A percentile compares a stretch with the other conserved stretches of the same genome.
These are phyloP conservation scores for Ascodesmis nigricans DNA, from an alignment of 495 filamentous ascomycete genomes.

Conservation along the genomic window DNA sequence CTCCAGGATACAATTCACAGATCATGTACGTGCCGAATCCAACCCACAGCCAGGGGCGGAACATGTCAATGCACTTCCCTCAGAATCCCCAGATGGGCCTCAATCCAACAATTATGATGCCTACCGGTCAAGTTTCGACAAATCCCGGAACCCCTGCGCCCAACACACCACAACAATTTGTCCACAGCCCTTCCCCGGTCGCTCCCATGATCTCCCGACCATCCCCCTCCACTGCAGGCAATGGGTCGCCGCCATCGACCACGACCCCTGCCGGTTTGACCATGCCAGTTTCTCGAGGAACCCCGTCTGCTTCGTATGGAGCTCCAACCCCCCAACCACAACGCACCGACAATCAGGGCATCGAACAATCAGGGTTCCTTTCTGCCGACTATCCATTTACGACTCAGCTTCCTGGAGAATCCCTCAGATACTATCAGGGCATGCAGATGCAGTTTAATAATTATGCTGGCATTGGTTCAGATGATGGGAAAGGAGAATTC, in stretches of 20 bases:
- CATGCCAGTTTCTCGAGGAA: too few relatives aligned
- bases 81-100: slow-evolving; percentile 4
- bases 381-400: slow-evolving; percentile 1
- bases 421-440: too few relatives aligned
- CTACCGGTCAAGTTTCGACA: not conserved
- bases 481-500: too few relatives aligned
- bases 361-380: not conserved
- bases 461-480: too few relatives aligned
- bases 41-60: slow-evolving; percentile 18
- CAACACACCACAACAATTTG: not conserved
- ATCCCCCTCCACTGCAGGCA: too few relatives aligned
- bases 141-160: not conserved
- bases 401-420: slow-evolving; percentile 3
- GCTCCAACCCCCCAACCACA: too few relatives aligned
- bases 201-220: not conserved
- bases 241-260: too few relatives aligned
- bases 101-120: not conserved
- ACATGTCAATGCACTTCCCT: slow-evolving; percentile 20
- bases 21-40: slow-evolving; percentile 9
- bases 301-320: too few relatives aligned
- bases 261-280: too few relatives aligned
- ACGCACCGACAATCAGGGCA: too few relatives aligned
- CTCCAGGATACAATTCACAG: slow-evolving; percentile 15
- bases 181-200: not conserved
- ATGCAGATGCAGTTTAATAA: too few relatives aligned